Evolutionary conservation across 306 rosid genomes (phyloP), one percentile per base, ranked within the genome.

Genomic region (Quercus mongolica): DNA sequence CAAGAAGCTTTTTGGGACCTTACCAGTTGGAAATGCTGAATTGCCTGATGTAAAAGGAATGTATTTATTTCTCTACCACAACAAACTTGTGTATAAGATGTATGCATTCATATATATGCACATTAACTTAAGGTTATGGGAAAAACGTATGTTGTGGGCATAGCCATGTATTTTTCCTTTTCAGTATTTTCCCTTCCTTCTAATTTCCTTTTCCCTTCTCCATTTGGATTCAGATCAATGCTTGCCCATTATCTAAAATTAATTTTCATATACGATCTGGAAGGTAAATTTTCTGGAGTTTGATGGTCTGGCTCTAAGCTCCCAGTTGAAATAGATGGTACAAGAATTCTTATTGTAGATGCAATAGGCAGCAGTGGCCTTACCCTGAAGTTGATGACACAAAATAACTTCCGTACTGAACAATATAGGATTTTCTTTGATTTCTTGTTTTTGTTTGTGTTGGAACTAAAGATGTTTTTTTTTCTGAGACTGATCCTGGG

Each of bases 281-380:
- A 92, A 78, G 98, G 98, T 64, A 92, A 95, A 86, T 91, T 95
- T 74, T 97, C 80, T 9, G 99, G 99, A 82, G 90, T 95, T 77
- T 83, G 99, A 80, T 82, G 98, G 12, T 94, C 99, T 15, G 83
- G 87, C 77, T 95, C 92, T 5, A 95, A 85, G 81, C 97, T 92
- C 56, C 99, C 96, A 28, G 91, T 92, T 71, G 87, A 90, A 26
- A 91, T 95, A 38, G 80, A 91, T 79, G 99, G 94, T 76, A 76
- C 84, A 58, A 92, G 84, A 81, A 87, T 91, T 78, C 84, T 85
- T 44, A 74, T 91, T 68, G 92, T 89, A 72, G 98, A 95, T 86
- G 97, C 99, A 73, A 91, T 92, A 81, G 99, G 99, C 71, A 95
- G 98, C 55, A 95, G 89, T 76, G 97, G 98, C 69, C 87, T 95